These are phyloP conservation scores for Garcia nutans DNA, from an alignment of 345 rosid genomes.

Conservation along the genomic window DNA sequence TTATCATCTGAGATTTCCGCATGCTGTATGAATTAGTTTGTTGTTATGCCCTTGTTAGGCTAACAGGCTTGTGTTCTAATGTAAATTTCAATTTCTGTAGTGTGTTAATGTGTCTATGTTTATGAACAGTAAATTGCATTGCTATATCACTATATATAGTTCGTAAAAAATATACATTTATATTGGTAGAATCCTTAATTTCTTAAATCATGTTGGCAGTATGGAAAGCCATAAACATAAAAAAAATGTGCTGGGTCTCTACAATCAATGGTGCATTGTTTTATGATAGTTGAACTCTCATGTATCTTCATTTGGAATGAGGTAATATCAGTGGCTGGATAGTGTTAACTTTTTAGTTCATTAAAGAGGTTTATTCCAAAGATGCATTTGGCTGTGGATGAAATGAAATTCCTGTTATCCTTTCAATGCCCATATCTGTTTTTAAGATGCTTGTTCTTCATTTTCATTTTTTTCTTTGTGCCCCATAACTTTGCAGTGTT, in stretches of 20 bases:
- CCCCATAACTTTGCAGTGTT: slow-evolving; percentile 53
- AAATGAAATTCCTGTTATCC: neutral
- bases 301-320: neutral
- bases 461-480: neutral
- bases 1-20: no score
- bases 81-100: neutral
- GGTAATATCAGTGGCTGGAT: neutral
- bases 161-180: no score
- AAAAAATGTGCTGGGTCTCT: neutral
- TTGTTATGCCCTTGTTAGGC: neutral
- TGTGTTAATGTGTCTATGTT: neutral
- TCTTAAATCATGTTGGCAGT: neutral
- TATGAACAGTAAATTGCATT: neutral
- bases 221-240: neutral
- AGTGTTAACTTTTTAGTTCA: neutral
- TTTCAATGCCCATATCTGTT: neutral
- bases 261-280: neutral
- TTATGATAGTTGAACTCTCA: neutral
- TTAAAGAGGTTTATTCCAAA: neutral
- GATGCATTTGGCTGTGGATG: neutral
- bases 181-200: neutral
- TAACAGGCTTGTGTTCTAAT: neutral
- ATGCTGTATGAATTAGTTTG: neutral
- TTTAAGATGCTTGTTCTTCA: neutral
- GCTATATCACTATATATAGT: no score